Conservation (phyloP, 208 protist genomes). For the Leishmania tropica region DNA sequence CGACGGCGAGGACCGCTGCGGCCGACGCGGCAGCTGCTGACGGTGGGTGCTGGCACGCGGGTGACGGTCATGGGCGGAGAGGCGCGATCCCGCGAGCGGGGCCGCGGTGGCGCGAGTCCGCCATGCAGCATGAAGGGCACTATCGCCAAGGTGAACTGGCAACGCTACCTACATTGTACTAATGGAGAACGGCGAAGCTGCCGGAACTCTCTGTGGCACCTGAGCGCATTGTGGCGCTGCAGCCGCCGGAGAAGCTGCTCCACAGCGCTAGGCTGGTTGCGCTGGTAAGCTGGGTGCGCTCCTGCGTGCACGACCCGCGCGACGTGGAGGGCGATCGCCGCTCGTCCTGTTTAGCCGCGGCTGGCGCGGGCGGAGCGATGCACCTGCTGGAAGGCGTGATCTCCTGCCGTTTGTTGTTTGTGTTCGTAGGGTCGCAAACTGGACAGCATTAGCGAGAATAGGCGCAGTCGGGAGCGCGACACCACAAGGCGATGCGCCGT, state of each 20-base stretch:
- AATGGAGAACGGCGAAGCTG: conserved; percentile 71
- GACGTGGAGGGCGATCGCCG: not conserved
- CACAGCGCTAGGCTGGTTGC: conserved; percentile 68
- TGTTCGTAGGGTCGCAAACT: not conserved
- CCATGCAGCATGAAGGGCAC: conserved; percentile 67
- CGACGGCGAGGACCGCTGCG: no score
- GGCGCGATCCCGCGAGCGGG: conserved; percentile 8
- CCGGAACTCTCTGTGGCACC: conserved; percentile 76
- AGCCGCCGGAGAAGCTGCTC: conserved; percentile 53
- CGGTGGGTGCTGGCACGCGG: no score
- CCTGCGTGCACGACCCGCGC: conserved; percentile 17
- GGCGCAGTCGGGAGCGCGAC: conserved; percentile 33
- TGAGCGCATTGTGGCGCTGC: conserved; percentile 48
- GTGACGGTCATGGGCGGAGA: conserved; percentile 35
- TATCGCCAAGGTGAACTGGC: no score
- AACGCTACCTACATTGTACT: no score
- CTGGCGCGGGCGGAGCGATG: not conserved
- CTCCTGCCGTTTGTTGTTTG: not conserved
- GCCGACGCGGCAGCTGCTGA: no score
- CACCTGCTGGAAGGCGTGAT: not conserved
- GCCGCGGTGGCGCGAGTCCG: conserved; percentile 12
- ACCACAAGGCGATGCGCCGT: conserved; percentile 51
- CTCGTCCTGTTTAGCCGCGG: not conserved
- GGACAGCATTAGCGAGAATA: not conserved
- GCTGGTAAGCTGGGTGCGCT: conserved; percentile 70